phyloP scores from a whole-genome alignment of 1,284 basidiomycete species.

The Trichosporon asahii region DNA sequence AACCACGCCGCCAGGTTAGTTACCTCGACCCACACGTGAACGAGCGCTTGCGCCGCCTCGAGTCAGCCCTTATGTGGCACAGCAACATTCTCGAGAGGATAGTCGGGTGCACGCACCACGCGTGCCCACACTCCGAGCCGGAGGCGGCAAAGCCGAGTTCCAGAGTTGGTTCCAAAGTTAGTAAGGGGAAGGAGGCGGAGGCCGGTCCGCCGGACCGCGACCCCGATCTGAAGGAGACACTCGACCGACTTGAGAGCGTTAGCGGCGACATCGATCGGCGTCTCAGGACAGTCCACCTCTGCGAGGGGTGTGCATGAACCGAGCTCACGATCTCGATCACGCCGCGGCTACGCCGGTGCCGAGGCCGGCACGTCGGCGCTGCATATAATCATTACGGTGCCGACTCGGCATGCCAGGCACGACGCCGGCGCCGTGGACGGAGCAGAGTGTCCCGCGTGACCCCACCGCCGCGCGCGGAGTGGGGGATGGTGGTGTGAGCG shows the following conservation, averaged over 20 bases:
- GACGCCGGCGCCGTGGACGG: neutral
- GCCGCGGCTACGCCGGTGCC: no score
- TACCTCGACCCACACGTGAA: slow-evolving; percentile 2
- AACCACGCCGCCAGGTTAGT: neutral
- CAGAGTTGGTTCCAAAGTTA: neutral
- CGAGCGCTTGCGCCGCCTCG: slow-evolving; percentile 2
- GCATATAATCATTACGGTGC: neutral
- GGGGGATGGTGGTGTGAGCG: neutral
- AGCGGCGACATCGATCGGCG: neutral
- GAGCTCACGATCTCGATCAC: neutral
- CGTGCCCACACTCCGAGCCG: neutral
- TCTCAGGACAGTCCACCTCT: neutral
- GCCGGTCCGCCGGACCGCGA: neutral
- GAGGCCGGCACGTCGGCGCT: neutral
- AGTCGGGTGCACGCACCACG: neutral
- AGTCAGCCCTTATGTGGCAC: slow-evolving; percentile 4
- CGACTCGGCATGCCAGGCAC: neutral
- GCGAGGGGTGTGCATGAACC: neutral
- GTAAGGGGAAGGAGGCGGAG: neutral
- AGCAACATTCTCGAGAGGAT: slow-evolving; percentile 5
- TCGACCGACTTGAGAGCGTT: neutral
- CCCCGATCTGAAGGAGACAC: neutral
- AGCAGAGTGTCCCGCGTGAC: neutral
- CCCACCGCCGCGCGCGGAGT: neutral
- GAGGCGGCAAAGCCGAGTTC: neutral